Evolutionary conservation across 1,284 basidiomycete species (phyloP).

Genomic region (Papiliotrema fonsecae): DNA sequence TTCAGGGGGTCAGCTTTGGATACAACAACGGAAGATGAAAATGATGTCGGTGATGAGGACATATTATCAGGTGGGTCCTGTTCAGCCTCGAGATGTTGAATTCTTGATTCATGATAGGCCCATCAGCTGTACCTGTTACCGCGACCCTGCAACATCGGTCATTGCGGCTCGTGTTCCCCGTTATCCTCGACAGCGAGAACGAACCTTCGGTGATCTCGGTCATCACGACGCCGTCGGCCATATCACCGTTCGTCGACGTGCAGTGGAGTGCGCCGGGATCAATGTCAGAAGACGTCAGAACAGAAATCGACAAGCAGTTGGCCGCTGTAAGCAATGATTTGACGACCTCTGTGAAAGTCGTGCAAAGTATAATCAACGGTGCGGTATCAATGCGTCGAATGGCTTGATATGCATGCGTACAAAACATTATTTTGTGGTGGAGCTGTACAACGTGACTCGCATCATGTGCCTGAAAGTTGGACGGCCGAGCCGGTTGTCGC

Average conservation of each 20-base stretch:
- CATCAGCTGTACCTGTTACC: neutral
- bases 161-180: neutral
- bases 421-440: too few relatives aligned
- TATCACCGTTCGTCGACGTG: neutral
- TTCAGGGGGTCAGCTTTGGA: conserved; percentile 9
- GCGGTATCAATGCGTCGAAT: too few relatives aligned
- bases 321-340: too few relatives aligned
- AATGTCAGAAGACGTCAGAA: neutral
- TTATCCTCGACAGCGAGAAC: too few relatives aligned
- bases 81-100: too few relatives aligned
- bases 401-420: too few relatives aligned
- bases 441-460: too few relatives aligned
- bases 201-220: neutral
- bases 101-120: neutral
- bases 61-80: conserved; percentile 5
- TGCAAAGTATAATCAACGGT: too few relatives aligned
- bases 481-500: too few relatives aligned
- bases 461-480: too few relatives aligned
- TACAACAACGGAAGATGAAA: neutral
- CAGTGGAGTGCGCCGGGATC: too few relatives aligned
- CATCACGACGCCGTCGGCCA: neutral
- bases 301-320: neutral
- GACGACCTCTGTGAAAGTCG: too few relatives aligned
- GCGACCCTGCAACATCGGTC: neutral
- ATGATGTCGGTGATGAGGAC: conserved; percentile 11